Base-by-base conservation (phyloP, 768 basidiomycete species). In the Auriculariales sp. region DNA sequence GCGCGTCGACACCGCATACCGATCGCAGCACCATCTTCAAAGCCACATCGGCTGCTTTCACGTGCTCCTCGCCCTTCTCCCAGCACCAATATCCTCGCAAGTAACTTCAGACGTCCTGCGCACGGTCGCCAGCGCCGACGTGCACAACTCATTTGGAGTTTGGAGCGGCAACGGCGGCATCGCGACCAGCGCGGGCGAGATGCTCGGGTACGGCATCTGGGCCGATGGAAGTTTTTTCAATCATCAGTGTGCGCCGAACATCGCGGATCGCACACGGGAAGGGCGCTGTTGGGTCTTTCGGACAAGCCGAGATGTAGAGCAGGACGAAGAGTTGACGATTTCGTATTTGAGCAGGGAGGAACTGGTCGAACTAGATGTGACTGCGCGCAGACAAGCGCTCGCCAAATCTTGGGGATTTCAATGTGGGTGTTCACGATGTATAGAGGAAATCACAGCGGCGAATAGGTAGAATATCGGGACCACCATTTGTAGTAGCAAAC, bases 171-270 rank as follows among this genome's bases (percentile, higher is more conserved):
- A 49, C 31, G 39, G 49, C 28, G 54, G 47, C 24, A 31, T 32
- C 14, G 53, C 50, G 28, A 48, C 51, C 19, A 32, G 31, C 31
- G 15, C 9, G 7, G 39, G 39, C 7, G 56, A 57, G 46, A 55
- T 57, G 52, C 52, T 57, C n/a, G 56, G 56, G 7, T 54, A 57
- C 48, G 56, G 56, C 17, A 50, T 45, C 9, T 57, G 56, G 56
- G 46, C 52, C 9, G 36, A 49, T 19, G 56, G 52, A 15, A 51
- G 49, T 5, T 57, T 53, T 52, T 57, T 55, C 49, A 57, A 57
- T 42, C 56, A 57, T 33, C 53, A 51, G 2, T 57, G 56, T 31
- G 19, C 6, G 2, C 51, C 56, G 4, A 48, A 52, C 28, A 15
- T 49, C 19, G 39, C 19, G 6, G 14, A 6, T 0, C 39, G 39